Evolutionary conservation across 768 basidiomycete species (phyloP), one percentile per base, ranked within the genome.

Genomic region (Hemileccinum impolitum): DNA sequence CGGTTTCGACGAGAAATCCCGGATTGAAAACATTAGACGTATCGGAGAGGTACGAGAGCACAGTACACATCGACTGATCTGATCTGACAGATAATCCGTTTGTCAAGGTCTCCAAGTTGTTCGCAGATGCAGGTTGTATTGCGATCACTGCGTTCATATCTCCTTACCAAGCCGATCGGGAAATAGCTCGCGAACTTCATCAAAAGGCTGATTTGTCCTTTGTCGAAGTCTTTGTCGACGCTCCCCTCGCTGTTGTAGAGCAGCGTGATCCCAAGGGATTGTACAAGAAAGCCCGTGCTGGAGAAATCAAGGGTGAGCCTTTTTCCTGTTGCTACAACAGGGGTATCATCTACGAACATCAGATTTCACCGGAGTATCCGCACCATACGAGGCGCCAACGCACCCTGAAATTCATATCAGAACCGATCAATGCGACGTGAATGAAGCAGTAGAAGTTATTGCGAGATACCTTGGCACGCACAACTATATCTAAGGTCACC

Each of bases 351-450:
- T 9, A 31, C 39, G 13, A 26, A 46, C 28, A n/a, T 38, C 62
- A 98, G 96, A 98, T 47, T 99, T 99, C 72, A 98, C 96, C 40
- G 96, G 96, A 7, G 87, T 98, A 65, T 94, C 93, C 18, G 92
- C 96, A 6, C 96, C 96, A 15, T 98, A 98, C 68, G 96, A 98
- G 70, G 80, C 84, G 6, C 96, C 96, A 15, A 75, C 76, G 48
- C 70, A 71, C 13, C 86, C 96, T 37, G 96, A 98, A 70, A 80
- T 99, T 51, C 93, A 94, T 72, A 87, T 99, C 69, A 84, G 79
- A 63, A 98, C 95, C 3, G 80, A 90, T 63, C 77, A 94, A 67
- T 77, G 76, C 21, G 81, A 86, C 58, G 86, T 98, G 30, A 73
- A 77, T 19, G 81, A 85, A 48, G 85, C 90, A 45, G 94, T 97